Base-by-base conservation (phyloP, 1,284 basidiomycete genomes). In the Abortiporus biennis region DNA sequence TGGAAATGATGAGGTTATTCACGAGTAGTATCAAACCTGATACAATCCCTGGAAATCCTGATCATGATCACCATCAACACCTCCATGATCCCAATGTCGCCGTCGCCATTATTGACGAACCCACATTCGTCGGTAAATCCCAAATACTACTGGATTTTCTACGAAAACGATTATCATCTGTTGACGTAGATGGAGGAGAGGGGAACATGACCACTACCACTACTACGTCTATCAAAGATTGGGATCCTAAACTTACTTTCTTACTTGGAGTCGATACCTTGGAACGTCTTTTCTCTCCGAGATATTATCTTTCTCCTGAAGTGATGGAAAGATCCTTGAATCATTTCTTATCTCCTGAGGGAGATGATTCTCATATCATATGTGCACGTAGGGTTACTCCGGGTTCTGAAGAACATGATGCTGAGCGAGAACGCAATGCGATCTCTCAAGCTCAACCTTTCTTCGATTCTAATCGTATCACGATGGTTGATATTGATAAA, bases 71-170 rank as follows among this genome's bases (percentile, higher is more conserved):
- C n/a, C 15, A 32, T 23, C 20, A 23, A 19, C 1, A 19, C 9
- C 24, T 11, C 4, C 9, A 19, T n/a, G 44, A 44, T 9, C 44
- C 63, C 4, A 85, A 86, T 46, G 69, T 89, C 20, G 92, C 88
- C 0, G 78, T 96, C 1, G 94, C 76, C 1, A 73, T 95, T 47
- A 78, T 92, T 45, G 78, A 92, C 55, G 87, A 91, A 50, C 92
- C 94, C 2, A 88, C 86, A 0, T 97, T 98, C 59, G 86, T 89
- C 32, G 77, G 78, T 30, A 98, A 98, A 65, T 85, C 88, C 9
- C 67, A 72, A 15, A 61, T 74, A 16, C 68, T 91, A 39, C 68
- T 67, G n/a, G 56, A 58, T 13, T 79, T 79, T 50, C 63, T 87
- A 33, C 62, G 57, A 38, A 47, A 55, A 17, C 64, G 69, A 45